Conservation (phyloP, 2,329 filamentous ascomycete genomes). For the Colletotrichum endophyticum region DNA sequence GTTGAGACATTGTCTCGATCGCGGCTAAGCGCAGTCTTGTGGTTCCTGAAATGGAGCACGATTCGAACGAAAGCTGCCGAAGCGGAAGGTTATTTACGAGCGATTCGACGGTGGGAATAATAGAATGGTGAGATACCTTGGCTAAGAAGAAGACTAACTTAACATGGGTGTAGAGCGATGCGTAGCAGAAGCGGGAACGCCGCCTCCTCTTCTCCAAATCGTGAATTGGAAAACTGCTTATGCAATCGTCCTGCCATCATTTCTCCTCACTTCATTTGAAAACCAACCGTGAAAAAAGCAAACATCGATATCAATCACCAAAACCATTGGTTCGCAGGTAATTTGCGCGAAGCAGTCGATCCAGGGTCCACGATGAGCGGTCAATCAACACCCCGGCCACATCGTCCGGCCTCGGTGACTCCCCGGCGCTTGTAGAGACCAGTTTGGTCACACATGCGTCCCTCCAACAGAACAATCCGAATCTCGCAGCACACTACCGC, state of each 20-base stretch:
- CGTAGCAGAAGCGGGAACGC: neutral
- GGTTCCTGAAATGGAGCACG: rapidly evolving
- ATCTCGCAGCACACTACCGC: neutral
- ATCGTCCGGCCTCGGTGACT: neutral
- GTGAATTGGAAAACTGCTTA: neutral
- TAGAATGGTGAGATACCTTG: neutral
- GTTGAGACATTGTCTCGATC: neutral
- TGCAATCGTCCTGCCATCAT: neutral
- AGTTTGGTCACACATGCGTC: neutral
- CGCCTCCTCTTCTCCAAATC: neutral
- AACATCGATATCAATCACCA: neutral
- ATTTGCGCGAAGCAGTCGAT: neutral
- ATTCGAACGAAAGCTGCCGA: neutral
- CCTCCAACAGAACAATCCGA: neutral
- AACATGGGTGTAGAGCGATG: neutral
- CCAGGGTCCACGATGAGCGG: neutral
- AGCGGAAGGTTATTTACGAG: neutral
- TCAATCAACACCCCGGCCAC: neutral
- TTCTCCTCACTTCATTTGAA: neutral
- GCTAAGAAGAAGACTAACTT: neutral
- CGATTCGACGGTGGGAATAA: neutral
- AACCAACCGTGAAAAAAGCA: neutral
- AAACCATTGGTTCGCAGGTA: neutral
- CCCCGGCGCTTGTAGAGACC: neutral
- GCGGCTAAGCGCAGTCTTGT: neutral